phyloP scores from a whole-genome alignment of 192 early-diverging fungal species.

The Backusella parvicylindrica region DNA sequence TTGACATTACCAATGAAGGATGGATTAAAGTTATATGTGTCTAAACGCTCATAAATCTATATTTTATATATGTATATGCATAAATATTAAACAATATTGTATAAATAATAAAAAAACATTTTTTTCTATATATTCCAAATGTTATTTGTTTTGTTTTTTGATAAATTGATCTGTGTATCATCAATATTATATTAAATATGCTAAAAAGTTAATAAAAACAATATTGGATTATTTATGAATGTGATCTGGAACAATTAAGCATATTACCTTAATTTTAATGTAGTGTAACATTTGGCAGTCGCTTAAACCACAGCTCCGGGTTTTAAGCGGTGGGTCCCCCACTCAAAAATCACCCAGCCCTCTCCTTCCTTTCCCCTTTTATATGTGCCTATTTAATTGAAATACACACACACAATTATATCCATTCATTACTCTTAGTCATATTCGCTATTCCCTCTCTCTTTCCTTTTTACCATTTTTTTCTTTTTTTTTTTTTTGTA shows the following conservation, averaged over 20 bases:
- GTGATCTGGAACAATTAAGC: background rate
- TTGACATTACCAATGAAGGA: conserved; percentile 39
- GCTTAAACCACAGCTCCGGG: background rate
- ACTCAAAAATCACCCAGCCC: background rate
- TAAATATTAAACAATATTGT: background rate
- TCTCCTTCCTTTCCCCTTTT: background rate
- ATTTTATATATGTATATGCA: background rate
- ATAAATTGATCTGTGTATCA: background rate
- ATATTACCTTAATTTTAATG: background rate
- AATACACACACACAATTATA: background rate
- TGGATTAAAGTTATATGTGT: conserved; percentile 23
- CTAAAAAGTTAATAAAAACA: too few relatives aligned
- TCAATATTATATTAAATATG: background rate
- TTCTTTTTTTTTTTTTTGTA: conserved; percentile 9
- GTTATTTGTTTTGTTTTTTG: too few relatives aligned
- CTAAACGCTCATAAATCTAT: conserved; percentile 10
- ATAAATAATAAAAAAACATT: background rate
- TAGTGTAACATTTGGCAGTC: background rate
- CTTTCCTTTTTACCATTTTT: background rate
- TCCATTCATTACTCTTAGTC: background rate
- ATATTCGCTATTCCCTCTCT: background rate
- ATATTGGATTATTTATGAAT: too few relatives aligned
- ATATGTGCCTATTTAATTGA: background rate
- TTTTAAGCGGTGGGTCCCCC: background rate
- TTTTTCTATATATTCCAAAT: background rate